Evolutionary conservation across 306 rosid genomes (phyloP), one percentile per base, ranked within the genome.

Genomic region (Cucumis cinereus): DNA sequence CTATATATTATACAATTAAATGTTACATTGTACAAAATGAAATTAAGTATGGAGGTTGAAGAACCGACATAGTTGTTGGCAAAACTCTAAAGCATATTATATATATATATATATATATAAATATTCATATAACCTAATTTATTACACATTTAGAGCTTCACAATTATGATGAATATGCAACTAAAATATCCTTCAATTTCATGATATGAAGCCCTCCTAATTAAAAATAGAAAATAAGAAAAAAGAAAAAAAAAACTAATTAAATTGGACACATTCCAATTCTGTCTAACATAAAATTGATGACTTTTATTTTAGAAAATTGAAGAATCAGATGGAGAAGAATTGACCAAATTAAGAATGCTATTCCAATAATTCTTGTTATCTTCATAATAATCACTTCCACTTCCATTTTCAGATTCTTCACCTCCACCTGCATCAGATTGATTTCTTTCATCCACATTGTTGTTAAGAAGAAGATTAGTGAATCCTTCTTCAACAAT

Each of bases 321-420:
- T 59, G 98, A 91, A 8, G 98, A 88, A 79, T 85, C 82, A 54
- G 99, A 82, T 3, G 99, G 98, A 0, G 99, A 87, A 55, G 98
- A 89, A 81, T 92, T 90, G 49, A 95, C 99, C 86, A 92, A 88
- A 82, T 95, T 88, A 59, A 95, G 97, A 86, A 95, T 92, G 77
- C 88, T 95, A 66, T 85, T 89, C 99, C 99, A 95, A 56, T 95
- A 95, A 69, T 88, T 92, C 85, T 95, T 92, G 81, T 86, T 90
- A 84, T 94, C 99, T 77, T 89, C 97, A 55, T 83, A 89, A 79
- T 84, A 88, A 53, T 81, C 78, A 62, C 77, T 90, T 56, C 76
- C 67, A n/a, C 81, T 26, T 23, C 79, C 84, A 1, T 82, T 84
- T 12, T 86, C 89, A 10, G 93, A 88, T 8, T 88, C 90, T 16